A percentile compares a stretch with the other conserved stretches of the same genome.
Evolutionary conservation across 2,329 filamentous ascomycete species (phyloP).

Genomic region (Neonectria ditissima): DNA sequence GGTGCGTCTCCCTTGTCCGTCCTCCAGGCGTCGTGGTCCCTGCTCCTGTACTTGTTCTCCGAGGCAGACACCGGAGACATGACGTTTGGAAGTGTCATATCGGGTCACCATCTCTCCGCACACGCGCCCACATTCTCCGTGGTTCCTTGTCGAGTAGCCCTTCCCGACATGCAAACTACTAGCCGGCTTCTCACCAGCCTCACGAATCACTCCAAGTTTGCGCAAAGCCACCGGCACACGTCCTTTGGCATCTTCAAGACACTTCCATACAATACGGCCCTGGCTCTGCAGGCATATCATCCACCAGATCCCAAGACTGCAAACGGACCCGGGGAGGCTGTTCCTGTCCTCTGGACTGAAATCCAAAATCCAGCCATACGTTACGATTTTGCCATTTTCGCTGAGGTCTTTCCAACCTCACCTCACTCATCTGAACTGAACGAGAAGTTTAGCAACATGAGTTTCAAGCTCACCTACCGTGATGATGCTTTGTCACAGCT

Average conservation of each 20-base stretch:
- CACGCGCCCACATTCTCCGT: constrained; percentile 52
- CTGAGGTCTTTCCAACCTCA: neutral
- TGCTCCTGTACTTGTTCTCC: constrained; percentile 48
- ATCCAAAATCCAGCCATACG: neutral
- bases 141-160: constrained; percentile 47
- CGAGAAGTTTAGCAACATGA: neutral
- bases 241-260: constrained; percentile 43
- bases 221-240: constrained; percentile 40
- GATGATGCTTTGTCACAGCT: constrained; percentile 30
- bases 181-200: constrained; percentile 34
- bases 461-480: constrained; percentile 25
- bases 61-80: constrained; percentile 50
- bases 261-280: constrained; percentile 50
- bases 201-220: constrained; percentile 15
- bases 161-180: constrained; percentile 30
- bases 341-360: neutral
- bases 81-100: constrained; percentile 50
- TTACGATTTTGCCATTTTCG: neutral
- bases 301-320: constrained; percentile 1
- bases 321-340: neutral
- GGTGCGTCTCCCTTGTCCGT: constrained; percentile 46
- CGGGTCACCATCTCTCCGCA: constrained; percentile 43
- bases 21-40: constrained; percentile 52
- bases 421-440: neutral
- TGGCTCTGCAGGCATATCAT: constrained; percentile 50